Evolutionary conservation across 352 stramenopile species (phyloP), one percentile per base, ranked within the genome.

Genomic region (Phytopythium cucurbitacearum): DNA sequence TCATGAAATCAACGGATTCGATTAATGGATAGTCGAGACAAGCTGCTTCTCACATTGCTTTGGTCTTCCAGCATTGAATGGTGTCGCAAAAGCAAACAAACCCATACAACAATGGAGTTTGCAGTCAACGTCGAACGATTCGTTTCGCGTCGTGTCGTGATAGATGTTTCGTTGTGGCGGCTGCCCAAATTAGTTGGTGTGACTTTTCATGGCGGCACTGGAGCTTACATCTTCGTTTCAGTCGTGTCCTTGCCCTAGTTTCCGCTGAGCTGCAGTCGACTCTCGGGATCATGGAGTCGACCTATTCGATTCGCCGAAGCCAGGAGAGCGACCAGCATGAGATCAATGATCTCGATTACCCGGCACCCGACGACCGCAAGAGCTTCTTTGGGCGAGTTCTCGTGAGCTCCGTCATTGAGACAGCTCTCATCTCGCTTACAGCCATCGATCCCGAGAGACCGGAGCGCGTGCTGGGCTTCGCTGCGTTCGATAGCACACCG

Each of bases 331-430:
- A 91, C 56, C 76, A 91, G 59, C 66, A 62, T 33, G 71, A 72
- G 21, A 65, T 91, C 28, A 48, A 62, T 5, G 80, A 91, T 52
- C 54, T 93, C 12, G 75, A 88, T 8, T 66, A 73, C 33, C 83
- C 83, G 13, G 75, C 73, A 47, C 71, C 78, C 45, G 69, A 76
- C 35, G 67, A 67, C 43, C 80, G 82, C 41, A 78, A 80, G 50
- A 64, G 51, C 40, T 80, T 88, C 57, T 93, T 90, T 53, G 83
- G 80, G 16, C 65, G 72, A 28, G 52, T 74, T 33, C 60, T 82
- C 40, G 47, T 88, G 1, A 74, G 71, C 38, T 51, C 71, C 8
- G 59, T 91, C 5, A 89, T 93, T 39, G 83, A 93, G 62, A 90
- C 83, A 10, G 85, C 75, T 5, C 74, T 82, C 56, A 54, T 93